Base-by-base conservation (phyloP, 495 filamentous ascomycete species). In the Recurvomyces mirabilis region DNA sequence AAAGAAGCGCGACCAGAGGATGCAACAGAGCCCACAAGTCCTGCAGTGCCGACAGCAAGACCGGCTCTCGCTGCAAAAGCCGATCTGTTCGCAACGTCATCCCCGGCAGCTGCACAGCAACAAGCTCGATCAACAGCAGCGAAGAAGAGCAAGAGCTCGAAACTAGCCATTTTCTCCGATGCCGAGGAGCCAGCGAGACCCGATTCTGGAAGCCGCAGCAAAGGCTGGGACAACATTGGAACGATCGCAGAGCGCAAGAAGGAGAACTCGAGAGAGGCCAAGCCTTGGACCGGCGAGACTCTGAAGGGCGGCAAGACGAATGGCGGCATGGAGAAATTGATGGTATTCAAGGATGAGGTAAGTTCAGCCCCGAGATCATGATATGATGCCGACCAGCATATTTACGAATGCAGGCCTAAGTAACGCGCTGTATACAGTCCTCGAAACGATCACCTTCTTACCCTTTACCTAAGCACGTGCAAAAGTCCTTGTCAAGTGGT, bases 351-450 rank as follows among this genome's bases (percentile, higher is more conserved):
- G 68, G 91, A 98, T 71, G 74, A 82, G 83, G 91, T 96, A 79
- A 77, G 88, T 24, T 42, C 3, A 26, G 47, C 45, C 52, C 49
- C 54, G 50, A 45, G 47, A 45, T 55, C 29, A 21, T 48, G 45
- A 21, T 46, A 47, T 53, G 36, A 58, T 57, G 43, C 58, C 54
- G 70, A 61, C 66, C 65, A 69, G 64, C 54, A 72, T 86, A 76
- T 94, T 93, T 87, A 94, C 88, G 73, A 80, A 77, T 74, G 77
- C 72, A 94, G 87, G 87, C 93, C 87, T 94, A 93, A 94, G 86
- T 69, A 73, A 68, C 66, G 65, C 68, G 72, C 72, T 67, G 60
- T 76, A 74, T 73, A 58, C 72, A 79, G 75, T 78, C 71, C 30
- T 30, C 40, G 29, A 31, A 39, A 26, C 34, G 22, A 38, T 12